Percentiles rank a stretch among this genome's conserved stretches.
Conservation (phyloP, 306 rosid species). For the Corylus avellana region DNA sequence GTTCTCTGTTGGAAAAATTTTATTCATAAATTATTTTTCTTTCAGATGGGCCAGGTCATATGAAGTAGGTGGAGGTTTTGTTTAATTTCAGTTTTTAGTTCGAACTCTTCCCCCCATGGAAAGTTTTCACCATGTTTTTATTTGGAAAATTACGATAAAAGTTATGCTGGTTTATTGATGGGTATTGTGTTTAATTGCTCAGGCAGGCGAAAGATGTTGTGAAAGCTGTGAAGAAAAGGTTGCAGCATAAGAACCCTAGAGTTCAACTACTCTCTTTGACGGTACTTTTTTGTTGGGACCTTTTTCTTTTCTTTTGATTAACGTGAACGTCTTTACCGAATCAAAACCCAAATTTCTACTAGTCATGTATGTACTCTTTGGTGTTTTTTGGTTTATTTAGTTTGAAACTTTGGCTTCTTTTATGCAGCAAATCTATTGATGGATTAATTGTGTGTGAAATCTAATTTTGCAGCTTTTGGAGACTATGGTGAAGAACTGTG, state of each 20-base stretch:
- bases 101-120: background rate
- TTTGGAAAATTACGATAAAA: background rate
- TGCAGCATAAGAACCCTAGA: slow-evolving; percentile 89
- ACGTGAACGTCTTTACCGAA: slow-evolving; percentile 15
- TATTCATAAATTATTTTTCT: background rate
- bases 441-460: slow-evolving; percentile 37
- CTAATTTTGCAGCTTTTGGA: slow-evolving; percentile 72
- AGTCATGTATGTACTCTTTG: background rate
- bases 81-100: background rate
- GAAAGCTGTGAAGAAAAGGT: slow-evolving; percentile 87
- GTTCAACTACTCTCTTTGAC: slow-evolving; percentile 85
- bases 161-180: slow-evolving; percentile 30
- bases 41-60: background rate
- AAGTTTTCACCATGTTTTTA: background rate
- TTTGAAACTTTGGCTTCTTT: background rate
- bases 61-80: background rate
- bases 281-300: slow-evolving; percentile 43
- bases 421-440: slow-evolving; percentile 4
- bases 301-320: slow-evolving; percentile 14
- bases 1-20: background rate
- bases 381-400: background rate
- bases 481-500: slow-evolving; percentile 99
- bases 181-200: slow-evolving; percentile 31
- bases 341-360: slow-evolving; percentile 7
- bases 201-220: slow-evolving; percentile 99